phyloP scores from a whole-genome alignment of 2,329 filamentous ascomycete genomes.

The Dryadomyces quercivorus region DNA sequence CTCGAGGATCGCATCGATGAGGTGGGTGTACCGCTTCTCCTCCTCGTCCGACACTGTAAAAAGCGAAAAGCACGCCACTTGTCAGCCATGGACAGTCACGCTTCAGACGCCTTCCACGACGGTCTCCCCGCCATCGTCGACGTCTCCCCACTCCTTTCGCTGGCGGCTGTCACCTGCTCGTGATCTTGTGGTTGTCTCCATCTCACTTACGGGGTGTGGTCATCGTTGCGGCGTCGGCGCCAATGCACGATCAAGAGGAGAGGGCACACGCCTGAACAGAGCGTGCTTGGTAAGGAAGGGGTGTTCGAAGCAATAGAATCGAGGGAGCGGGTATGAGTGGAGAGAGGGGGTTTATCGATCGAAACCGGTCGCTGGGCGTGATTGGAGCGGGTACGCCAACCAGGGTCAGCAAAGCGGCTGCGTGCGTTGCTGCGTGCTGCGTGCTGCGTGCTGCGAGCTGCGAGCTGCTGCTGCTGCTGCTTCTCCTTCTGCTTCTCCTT shows the following conservation, averaged over 20 bases:
- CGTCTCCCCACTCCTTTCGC: not conserved
- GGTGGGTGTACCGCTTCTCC: slow-evolving; percentile 37
- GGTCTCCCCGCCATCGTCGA: not conserved
- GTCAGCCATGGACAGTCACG: not conserved
- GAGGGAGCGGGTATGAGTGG: not conserved
- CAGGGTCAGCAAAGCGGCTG: not conserved
- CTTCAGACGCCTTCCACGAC: not conserved
- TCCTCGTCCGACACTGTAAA: slow-evolving; percentile 36
- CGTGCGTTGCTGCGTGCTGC: not conserved
- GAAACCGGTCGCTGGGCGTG: not conserved
- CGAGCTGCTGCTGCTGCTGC: not conserved
- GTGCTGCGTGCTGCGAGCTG: not conserved
- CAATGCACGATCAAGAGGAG: not conserved
- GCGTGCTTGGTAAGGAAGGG: not conserved
- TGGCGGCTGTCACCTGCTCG: not conserved
- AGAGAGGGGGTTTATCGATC: not conserved
- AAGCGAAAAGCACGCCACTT: not conserved
- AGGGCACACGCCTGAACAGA: not conserved
- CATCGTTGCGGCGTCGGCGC: not conserved
- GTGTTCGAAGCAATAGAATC: not conserved
- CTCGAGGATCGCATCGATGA: slow-evolving; percentile 48
- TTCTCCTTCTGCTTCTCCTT: not conserved
- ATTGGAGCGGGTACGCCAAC: not conserved
- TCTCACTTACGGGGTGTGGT: not conserved
- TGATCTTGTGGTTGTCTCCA: not conserved